Evolutionary conservation across 1,284 basidiomycete species (phyloP).

Genomic region (Melampsora americana): DNA sequence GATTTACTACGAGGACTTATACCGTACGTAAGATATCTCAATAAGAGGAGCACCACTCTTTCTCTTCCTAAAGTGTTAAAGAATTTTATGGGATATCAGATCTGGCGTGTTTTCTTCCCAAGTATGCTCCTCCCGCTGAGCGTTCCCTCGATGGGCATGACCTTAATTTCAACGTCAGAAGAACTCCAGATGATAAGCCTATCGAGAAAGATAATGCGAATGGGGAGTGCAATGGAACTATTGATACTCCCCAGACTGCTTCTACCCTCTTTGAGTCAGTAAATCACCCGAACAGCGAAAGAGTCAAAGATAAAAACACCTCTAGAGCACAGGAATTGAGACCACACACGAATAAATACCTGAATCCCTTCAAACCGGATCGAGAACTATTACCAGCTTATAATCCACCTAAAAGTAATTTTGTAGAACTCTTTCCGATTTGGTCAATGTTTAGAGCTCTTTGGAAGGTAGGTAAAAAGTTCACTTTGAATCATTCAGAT

Average conservation of each 20-base stretch:
- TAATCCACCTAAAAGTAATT: constrained; percentile 22
- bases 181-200: neutral
- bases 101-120: constrained; percentile 36
- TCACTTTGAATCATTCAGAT: too few species aligned
- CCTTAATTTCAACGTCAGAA: neutral
- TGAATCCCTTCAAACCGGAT: constrained; percentile 22
- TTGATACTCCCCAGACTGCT: too few species aligned
- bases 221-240: too few species aligned
- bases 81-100: neutral
- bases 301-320: neutral
- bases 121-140: constrained; percentile 19
- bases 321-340: neutral
- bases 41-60: too few species aligned
- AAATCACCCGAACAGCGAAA: too few species aligned
- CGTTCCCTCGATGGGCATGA: constrained; percentile 10
- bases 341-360: neutral
- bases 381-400: constrained; percentile 23
- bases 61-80: too few species aligned
- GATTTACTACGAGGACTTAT: constrained; percentile 20
- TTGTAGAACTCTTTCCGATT: constrained; percentile 9
- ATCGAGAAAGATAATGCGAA: neutral
- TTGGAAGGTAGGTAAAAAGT: constrained; percentile 3
- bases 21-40: neutral
- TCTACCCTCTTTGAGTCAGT: too few species aligned
- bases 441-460: constrained; percentile 12